A percentile compares a stretch with the other conserved stretches of the same genome.
Evolutionary conservation across 345 rosid genomes (phyloP).

Genomic region (Aquilaria malaccensis): DNA sequence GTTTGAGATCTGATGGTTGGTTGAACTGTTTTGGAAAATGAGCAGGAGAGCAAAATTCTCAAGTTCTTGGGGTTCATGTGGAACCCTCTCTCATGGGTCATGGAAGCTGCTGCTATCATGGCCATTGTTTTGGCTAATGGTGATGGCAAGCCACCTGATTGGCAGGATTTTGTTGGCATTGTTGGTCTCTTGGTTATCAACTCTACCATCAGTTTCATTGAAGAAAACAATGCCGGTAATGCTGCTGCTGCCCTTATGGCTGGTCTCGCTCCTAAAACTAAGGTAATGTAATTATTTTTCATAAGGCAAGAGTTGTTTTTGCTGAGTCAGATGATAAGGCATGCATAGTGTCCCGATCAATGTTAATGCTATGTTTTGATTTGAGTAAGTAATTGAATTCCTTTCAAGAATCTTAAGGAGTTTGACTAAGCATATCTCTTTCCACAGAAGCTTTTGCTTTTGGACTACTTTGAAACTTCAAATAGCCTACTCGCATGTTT

Average conservation of each 20-base stretch:
- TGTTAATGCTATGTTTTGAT: no score
- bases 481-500: neutral
- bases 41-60: slow-evolving; percentile 58
- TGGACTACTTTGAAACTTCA: no score
- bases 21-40: neutral
- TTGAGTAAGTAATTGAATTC: no score
- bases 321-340: neutral
- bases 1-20: neutral
- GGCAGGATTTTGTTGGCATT: slow-evolving; percentile 66
- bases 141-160: slow-evolving; percentile 49
- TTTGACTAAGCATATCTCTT: neutral
- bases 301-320: neutral
- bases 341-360: no score
- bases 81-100: slow-evolving; percentile 83
- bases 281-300: slow-evolving; percentile 25
- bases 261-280: slow-evolving; percentile 54
- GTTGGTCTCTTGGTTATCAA: slow-evolving; percentile 57
- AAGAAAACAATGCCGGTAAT: slow-evolving; percentile 79
- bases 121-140: slow-evolving; percentile 77
- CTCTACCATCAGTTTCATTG: slow-evolving; percentile 68
- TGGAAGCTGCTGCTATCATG: slow-evolving; percentile 82
- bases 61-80: slow-evolving; percentile 86
- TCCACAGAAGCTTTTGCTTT: no score
- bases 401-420: neutral
- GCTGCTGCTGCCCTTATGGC: slow-evolving; percentile 89